Evolutionary conservation across 2,329 filamentous ascomycete genomes (phyloP).

Genomic region (Cladosporium sp.): DNA sequence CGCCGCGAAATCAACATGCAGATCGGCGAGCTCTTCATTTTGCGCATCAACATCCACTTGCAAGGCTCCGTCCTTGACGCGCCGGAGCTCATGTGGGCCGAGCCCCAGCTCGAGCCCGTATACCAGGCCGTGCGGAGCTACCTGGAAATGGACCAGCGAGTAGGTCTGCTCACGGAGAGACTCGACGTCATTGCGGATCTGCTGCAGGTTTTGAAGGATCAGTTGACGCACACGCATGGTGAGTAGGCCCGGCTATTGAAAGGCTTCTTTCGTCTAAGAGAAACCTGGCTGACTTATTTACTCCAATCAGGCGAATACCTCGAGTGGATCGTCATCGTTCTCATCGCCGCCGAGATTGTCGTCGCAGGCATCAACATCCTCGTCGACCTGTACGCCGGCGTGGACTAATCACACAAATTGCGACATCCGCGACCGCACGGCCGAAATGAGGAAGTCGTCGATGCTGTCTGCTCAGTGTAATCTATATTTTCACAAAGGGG

Average conservation of each 20-base stretch:
- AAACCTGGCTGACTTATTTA: background rate
- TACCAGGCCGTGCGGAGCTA: slow-evolving; percentile 95
- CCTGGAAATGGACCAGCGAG: slow-evolving; percentile 95
- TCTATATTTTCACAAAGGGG: no score
- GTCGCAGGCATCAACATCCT: slow-evolving; percentile 84
- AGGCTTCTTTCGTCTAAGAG: background rate
- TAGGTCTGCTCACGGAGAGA: slow-evolving; percentile 79
- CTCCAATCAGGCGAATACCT: slow-evolving; percentile 38
- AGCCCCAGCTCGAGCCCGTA: slow-evolving; percentile 91
- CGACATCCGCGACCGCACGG: no score
- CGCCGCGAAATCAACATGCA: slow-evolving; percentile 97
- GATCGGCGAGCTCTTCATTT: slow-evolving; percentile 95
- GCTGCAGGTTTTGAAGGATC: slow-evolving; percentile 87
- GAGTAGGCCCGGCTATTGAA: slow-evolving; percentile 46
- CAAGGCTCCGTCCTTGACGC: slow-evolving; percentile 96
- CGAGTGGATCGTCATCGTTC: slow-evolving; percentile 69
- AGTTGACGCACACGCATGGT: slow-evolving; percentile 86
- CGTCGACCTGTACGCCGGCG: slow-evolving; percentile 75
- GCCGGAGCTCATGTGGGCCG: slow-evolving; percentile 96
- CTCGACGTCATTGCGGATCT: slow-evolving; percentile 90
- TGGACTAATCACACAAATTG: slow-evolving; percentile 14
- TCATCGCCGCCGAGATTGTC: slow-evolving; percentile 92
- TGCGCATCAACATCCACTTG: slow-evolving; percentile 95
- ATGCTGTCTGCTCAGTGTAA: no score
- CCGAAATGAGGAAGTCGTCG: no score